phyloP scores from a whole-genome alignment of 495 filamentous ascomycete species.

The Annulohypoxylon nitens region DNA sequence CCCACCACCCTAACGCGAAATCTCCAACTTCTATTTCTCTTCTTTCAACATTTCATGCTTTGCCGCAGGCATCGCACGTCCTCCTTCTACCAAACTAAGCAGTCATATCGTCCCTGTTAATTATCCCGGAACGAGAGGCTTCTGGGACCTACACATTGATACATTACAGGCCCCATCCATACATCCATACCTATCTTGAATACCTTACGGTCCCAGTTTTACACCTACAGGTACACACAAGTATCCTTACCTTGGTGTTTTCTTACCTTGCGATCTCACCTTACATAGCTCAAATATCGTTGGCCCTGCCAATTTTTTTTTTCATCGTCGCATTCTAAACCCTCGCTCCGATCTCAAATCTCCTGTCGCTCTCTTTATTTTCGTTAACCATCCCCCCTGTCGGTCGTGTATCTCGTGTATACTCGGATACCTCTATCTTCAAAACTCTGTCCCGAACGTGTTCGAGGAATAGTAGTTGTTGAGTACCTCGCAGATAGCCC shows the following conservation, averaged over 20 bases:
- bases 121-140: conserved; percentile 47
- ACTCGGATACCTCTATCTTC: conserved; percentile 27
- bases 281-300: conserved; percentile 46
- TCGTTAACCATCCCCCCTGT: conserved; percentile 47
- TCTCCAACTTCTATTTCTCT: conserved; percentile 46
- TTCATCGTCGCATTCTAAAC: conserved; percentile 43
- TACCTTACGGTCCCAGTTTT: conserved; percentile 34
- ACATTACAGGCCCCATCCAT: conserved; percentile 45
- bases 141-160: conserved; percentile 43
- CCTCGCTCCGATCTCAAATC: conserved; percentile 51
- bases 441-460: conserved; percentile 39
- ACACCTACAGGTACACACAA: conserved; percentile 37
- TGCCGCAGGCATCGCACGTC: conserved; percentile 51
- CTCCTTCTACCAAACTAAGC: conserved; percentile 49
- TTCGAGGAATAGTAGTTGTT: conserved; percentile 36
- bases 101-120: conserved; percentile 50
- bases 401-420: conserved; percentile 28
- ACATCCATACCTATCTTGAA: too few relatives aligned
- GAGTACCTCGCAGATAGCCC: conserved; percentile 42
- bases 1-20: conserved; percentile 52
- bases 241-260: conserved; percentile 56
- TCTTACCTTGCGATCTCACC: conserved; percentile 54
- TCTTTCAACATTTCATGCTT: conserved; percentile 50
- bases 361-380: conserved; percentile 51
- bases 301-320: conserved; percentile 31